These are phyloP conservation scores for Cladosporium sp. DNA, from an alignment of 2,329 filamentous ascomycete species.

Conservation along the genomic window DNA sequence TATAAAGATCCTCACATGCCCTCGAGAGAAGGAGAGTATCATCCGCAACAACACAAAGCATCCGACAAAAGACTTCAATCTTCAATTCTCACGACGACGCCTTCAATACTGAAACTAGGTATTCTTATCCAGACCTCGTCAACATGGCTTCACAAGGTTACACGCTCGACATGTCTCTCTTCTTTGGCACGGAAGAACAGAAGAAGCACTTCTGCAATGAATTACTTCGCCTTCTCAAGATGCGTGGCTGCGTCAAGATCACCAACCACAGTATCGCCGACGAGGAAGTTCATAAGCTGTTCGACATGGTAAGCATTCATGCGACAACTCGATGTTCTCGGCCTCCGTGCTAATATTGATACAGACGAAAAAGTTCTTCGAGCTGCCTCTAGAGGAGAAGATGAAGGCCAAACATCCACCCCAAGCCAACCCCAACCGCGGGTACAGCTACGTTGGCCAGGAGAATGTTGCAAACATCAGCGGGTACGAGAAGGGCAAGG, in stretches of 20 bases:
- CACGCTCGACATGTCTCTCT: slow-evolving; percentile 2
- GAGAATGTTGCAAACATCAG: slow-evolving; percentile 3
- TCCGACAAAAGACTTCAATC: too few relatives aligned
- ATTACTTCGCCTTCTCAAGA: not conserved
- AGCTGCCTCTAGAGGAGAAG: slow-evolving; percentile 42
- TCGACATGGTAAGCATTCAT: not conserved
- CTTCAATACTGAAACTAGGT: too few relatives aligned
- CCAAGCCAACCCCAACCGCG: slow-evolving; percentile 13
- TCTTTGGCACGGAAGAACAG: not conserved
- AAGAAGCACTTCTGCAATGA: not conserved
- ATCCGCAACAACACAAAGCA: too few relatives aligned
- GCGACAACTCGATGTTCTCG: not conserved
- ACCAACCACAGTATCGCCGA: not conserved
- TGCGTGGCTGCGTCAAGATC: not conserved
- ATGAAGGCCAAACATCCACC: slow-evolving; percentile 15
- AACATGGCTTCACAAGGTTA: not conserved
- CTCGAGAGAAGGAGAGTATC: too few relatives aligned
- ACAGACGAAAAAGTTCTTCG: slow-evolving; percentile 42
- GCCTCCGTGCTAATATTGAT: not conserved
- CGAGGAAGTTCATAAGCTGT: not conserved
- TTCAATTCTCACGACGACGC: too few relatives aligned
- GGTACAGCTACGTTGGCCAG: slow-evolving; percentile 13
- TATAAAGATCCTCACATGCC: too few relatives aligned
- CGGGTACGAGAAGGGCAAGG: slow-evolving; percentile 1
- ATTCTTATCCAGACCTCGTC: too few relatives aligned